phyloP scores from a whole-genome alignment of 805 yeast genomes.

The Saccharomycopsis babjevae region DNA sequence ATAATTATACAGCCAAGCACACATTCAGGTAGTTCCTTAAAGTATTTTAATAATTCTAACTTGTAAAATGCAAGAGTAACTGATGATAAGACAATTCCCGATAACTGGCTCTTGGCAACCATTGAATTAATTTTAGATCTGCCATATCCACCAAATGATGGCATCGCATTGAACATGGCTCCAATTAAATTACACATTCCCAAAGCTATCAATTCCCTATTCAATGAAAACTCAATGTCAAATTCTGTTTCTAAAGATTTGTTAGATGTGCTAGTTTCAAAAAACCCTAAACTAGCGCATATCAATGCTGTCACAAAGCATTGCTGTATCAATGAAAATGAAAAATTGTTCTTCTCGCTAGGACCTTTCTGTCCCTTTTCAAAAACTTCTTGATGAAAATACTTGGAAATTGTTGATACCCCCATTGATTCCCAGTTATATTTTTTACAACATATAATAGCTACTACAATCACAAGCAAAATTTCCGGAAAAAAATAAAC shows the following conservation, averaged over 20 bases:
- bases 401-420: conserved; percentile 29
- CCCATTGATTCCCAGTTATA: conserved; percentile 31
- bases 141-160: conserved; percentile 95
- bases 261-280: conserved; percentile 89
- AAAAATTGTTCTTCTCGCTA: conserved; percentile 39
- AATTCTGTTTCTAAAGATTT: conserved; percentile 68
- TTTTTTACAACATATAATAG: conserved; percentile 42
- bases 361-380: conserved; percentile 32
- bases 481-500: conserved; percentile 72
- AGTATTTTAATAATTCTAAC: conserved; percentile 23
- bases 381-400: conserved; percentile 21
- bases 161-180: conserved; percentile 51
- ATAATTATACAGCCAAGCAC: conserved; percentile 36
- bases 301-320: conserved; percentile 26
- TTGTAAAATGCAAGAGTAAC: conserved; percentile 18
- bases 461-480: conserved; percentile 54
- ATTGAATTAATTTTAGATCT: conserved; percentile 81
- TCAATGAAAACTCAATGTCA: conserved; percentile 68
- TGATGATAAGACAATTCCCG: conserved; percentile 18
- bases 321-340: conserved; percentile 26
- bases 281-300: conserved; percentile 79
- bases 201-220: conserved; percentile 83
- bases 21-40: conserved; percentile 35
- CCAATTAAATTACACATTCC: conserved; percentile 65
- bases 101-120: conserved; percentile 27